These are phyloP conservation scores for Ophiocordyceps camponoti-leonardi DNA, from an alignment of 2,329 filamentous ascomycete species.

Conservation along the genomic window DNA sequence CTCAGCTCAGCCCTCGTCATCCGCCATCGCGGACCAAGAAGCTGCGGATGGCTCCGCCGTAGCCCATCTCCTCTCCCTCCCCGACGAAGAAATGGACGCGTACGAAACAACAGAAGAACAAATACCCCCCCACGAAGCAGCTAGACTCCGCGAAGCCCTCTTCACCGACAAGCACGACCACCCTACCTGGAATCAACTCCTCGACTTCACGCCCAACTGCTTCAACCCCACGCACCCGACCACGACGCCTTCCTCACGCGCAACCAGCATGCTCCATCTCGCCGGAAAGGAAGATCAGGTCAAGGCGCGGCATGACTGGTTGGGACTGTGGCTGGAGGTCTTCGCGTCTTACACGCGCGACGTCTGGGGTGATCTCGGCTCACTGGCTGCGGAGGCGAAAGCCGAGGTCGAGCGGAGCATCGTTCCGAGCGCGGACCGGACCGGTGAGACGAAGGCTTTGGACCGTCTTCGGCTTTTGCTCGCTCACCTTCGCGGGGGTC, in stretches of 20 bases:
- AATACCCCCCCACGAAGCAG: constrained; percentile 12
- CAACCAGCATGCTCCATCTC: constrained; percentile 10
- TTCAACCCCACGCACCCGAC: constrained; percentile 8
- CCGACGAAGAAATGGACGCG: constrained; percentile 7
- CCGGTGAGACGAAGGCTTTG: constrained; percentile 12
- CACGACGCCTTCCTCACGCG: constrained; percentile 1
- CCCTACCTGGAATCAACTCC: constrained; percentile 24
- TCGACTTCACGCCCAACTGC: constrained; percentile 34
- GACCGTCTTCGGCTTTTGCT: constrained; percentile 18
- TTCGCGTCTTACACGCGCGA: constrained; percentile 43
- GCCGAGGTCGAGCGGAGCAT: constrained; percentile 29
- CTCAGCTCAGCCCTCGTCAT: background rate
- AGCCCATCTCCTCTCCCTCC: constrained; percentile 16
- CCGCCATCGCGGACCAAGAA: constrained; percentile 14
- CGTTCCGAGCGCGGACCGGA: background rate
- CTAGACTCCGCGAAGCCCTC: constrained; percentile 18
- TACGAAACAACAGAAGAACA: constrained; percentile 9
- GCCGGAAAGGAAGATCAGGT: constrained; percentile 23
- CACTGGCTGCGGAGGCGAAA: constrained; percentile 37
- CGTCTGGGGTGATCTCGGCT: constrained; percentile 48
- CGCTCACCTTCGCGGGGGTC: constrained; percentile 19
- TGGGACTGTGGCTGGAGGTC: constrained; percentile 37
- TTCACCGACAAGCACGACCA: constrained; percentile 11
- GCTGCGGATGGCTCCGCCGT: constrained; percentile 15
- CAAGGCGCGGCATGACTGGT: constrained; percentile 27